Evolutionary conservation across 306 rosid genomes (phyloP).

Genomic region (Sindora glabra): DNA sequence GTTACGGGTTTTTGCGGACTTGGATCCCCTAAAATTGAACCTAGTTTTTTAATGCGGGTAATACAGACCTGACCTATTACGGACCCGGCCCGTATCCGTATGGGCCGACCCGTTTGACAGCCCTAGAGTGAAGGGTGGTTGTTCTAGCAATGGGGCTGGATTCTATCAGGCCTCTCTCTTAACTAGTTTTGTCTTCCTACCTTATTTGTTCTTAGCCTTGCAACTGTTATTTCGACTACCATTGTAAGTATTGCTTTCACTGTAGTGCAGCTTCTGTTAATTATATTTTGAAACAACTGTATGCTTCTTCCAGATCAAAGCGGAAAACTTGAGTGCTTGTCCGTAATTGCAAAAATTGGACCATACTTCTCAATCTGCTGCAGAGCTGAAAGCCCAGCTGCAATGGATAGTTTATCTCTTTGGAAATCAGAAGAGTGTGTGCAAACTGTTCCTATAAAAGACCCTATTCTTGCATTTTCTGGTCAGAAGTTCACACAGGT

Average conservation of each 20-base stretch:
- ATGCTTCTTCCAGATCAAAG: conserved; percentile 60
- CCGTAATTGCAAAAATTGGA: conserved; percentile 76
- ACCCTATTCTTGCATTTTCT: conserved; percentile 69
- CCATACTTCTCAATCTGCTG: conserved; percentile 80
- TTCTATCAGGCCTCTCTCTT: not conserved
- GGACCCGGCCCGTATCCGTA: too few relatives aligned
- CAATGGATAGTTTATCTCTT: conserved; percentile 77
- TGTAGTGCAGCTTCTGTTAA: not conserved
- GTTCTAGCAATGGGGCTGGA: not conserved
- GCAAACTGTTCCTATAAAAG: conserved; percentile 69
- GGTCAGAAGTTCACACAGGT: conserved; percentile 86
- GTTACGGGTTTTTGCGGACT: too few relatives aligned
- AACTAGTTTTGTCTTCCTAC: conserved; percentile 1
- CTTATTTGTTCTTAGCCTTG: not conserved
- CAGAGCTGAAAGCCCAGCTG: conserved; percentile 94
- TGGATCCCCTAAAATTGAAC: too few relatives aligned
- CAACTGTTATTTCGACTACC: conserved; percentile 4
- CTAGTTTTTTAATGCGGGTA: too few relatives aligned
- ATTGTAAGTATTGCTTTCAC: conserved; percentile 4
- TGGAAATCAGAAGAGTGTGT: conserved; percentile 68
- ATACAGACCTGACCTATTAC: too few relatives aligned
- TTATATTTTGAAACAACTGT: conserved; percentile 12
- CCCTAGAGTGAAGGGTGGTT: too few relatives aligned
- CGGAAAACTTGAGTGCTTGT: conserved; percentile 88
- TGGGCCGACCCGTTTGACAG: too few relatives aligned